These are phyloP conservation scores for Blastobotrys chiropterorum DNA, from an alignment of 805 yeast species.

Conservation along the genomic window DNA sequence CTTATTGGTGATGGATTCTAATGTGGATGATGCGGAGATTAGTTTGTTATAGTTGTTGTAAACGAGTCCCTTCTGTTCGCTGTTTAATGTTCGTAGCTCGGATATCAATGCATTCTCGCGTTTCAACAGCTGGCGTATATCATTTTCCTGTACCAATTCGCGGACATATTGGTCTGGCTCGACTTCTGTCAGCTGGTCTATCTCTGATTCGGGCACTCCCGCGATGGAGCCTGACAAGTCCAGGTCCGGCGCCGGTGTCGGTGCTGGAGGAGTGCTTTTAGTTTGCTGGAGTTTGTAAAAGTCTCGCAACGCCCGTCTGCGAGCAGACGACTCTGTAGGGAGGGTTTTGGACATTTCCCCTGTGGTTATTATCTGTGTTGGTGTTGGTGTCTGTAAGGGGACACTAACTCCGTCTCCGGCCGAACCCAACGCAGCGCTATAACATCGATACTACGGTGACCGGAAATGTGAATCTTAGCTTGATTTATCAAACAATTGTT, in stretches of 20 bases:
- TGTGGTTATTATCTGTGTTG: too few species aligned
- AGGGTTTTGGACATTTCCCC: too few species aligned
- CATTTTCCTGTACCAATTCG: slow-evolving; percentile 15
- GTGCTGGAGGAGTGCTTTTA: slow-evolving; percentile 8
- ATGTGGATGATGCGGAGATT: slow-evolving; percentile 30
- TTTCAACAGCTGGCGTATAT: slow-evolving; percentile 22
- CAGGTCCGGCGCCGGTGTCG: slow-evolving; percentile 1
- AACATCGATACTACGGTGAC: too few species aligned
- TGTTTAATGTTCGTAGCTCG: slow-evolving; percentile 29
- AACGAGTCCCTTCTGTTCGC: slow-evolving; percentile 34
- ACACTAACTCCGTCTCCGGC: too few species aligned
- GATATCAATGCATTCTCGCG: slow-evolving; percentile 23
- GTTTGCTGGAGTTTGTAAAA: slow-evolving; percentile 30
- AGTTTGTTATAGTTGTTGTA: slow-evolving; percentile 35
- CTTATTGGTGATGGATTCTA: slow-evolving; percentile 20
- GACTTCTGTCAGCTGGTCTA: slow-evolving; percentile 20
- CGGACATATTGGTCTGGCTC: slow-evolving; percentile 19
- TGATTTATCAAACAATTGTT: too few species aligned
- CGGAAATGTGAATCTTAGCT: too few species aligned
- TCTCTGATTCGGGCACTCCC: slow-evolving; percentile 8
- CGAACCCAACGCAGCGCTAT: too few species aligned
- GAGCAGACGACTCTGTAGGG: slow-evolving; percentile 10
- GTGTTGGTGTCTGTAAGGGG: too few species aligned
- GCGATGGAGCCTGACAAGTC: slow-evolving; percentile 7
- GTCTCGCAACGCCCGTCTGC: slow-evolving; percentile 32